phyloP scores from a whole-genome alignment of 2,329 filamentous ascomycete genomes.

The Colletotrichum sp. region DNA sequence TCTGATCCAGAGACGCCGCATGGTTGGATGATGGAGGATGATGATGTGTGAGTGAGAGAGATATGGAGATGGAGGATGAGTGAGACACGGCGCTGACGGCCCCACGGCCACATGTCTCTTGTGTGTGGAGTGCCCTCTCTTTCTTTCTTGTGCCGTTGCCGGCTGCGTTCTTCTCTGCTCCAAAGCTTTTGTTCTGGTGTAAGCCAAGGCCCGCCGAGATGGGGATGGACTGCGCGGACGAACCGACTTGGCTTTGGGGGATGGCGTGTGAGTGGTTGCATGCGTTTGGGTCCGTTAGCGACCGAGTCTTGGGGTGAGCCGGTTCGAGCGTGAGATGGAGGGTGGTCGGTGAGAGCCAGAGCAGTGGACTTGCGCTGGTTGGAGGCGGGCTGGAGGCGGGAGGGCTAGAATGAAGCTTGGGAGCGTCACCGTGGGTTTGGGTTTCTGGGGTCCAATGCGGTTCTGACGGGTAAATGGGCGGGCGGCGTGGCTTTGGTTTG shows the following conservation, averaged over 20 bases:
- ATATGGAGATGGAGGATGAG: neutral
- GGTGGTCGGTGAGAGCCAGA: neutral
- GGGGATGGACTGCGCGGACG: neutral
- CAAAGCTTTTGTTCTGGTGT: neutral
- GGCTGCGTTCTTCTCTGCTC: neutral
- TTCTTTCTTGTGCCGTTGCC: neutral
- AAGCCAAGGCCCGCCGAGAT: neutral
- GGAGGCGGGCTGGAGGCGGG: neutral
- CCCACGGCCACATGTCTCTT: neutral
- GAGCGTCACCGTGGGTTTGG: neutral
- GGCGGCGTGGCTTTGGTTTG: neutral
- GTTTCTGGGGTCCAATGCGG: neutral
- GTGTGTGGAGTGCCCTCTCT: neutral
- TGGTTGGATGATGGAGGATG: neutral
- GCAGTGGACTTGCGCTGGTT: neutral
- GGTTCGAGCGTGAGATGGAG: neutral
- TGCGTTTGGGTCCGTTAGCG: neutral
- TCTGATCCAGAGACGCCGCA: neutral
- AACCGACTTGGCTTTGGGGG: neutral
- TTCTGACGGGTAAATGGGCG: neutral
- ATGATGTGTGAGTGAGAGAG: neutral
- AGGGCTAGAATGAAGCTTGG: neutral
- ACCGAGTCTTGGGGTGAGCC: neutral
- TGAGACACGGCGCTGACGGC: neutral
- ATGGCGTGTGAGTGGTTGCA: neutral